These are phyloP conservation scores for Alternaria ventricosa DNA, from an alignment of 2,329 filamentous ascomycete genomes.

Conservation along the genomic window DNA sequence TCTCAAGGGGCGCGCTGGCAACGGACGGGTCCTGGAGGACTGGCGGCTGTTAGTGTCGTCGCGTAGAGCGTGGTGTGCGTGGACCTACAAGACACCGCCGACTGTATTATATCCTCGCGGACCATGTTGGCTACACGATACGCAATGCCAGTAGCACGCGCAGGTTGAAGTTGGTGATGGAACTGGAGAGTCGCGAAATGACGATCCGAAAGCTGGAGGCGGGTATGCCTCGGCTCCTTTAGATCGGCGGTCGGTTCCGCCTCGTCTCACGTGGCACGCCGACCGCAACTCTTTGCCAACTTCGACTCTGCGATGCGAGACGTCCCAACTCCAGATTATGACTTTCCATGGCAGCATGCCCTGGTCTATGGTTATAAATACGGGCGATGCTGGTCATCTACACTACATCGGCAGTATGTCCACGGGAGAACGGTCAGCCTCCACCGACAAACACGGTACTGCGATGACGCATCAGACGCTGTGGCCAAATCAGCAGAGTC, in stretches of 20 bases:
- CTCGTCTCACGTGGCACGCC: conserved; percentile 11
- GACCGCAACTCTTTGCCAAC: conserved; percentile 8
- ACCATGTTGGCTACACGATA: conserved; percentile 69
- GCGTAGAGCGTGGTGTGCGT: conserved; percentile 1
- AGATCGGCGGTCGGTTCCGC: conserved; percentile 17
- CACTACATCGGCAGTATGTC: background rate
- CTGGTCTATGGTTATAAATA: background rate
- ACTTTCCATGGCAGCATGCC: background rate
- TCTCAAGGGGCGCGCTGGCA: conserved; percentile 86
- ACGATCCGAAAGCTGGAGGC: conserved; percentile 20
- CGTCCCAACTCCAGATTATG: background rate
- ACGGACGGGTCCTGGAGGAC: conserved; percentile 96
- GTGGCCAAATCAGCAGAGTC: background rate
- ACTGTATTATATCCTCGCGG: conserved; percentile 89
- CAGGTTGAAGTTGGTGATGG: conserved; percentile 7
- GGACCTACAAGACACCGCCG: conserved; percentile 67
- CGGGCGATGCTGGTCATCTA: background rate
- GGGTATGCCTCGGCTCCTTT: conserved; percentile 23
- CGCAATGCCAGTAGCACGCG: conserved; percentile 25
- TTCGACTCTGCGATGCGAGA: conserved; percentile 8
- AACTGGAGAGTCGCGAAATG: conserved; percentile 20
- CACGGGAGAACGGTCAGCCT: background rate
- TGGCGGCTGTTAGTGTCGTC: conserved; percentile 48
- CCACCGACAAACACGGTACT: background rate
- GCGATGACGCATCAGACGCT: background rate